Conservation (phyloP, 2,329 filamentous ascomycete genomes). For the Colletotrichum sp. region DNA sequence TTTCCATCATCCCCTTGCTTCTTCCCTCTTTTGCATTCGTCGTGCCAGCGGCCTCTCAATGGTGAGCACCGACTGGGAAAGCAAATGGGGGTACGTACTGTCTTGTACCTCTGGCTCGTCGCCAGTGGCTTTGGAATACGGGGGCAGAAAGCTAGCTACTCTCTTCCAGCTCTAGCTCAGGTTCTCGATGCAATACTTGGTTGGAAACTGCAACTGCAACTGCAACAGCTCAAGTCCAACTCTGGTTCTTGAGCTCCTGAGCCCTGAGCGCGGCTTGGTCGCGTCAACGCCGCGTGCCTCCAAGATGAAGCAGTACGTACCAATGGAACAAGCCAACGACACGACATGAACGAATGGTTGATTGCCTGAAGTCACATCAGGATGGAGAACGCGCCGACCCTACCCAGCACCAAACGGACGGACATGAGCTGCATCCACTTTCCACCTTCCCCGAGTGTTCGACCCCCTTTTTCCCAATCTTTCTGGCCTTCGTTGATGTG, state of each 20-base stretch:
- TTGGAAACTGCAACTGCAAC: background rate
- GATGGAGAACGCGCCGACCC: background rate
- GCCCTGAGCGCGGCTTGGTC: background rate
- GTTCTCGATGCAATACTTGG: background rate
- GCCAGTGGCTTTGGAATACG: background rate
- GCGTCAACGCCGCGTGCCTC: background rate
- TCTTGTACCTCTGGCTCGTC: background rate
- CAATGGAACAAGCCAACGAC: background rate
- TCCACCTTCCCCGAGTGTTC: conserved; percentile 18
- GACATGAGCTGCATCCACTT: conserved; percentile 19
- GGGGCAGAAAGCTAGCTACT: background rate
- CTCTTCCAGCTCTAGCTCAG: background rate
- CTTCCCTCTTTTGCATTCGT: background rate
- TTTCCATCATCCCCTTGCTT: background rate
- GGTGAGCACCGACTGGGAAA: background rate
- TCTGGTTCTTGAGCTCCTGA: background rate
- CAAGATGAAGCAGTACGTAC: background rate
- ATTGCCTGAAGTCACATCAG: background rate
- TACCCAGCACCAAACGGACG: background rate
- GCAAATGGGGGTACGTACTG: background rate
- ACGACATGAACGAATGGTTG: background rate
- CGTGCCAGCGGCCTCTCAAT: background rate
- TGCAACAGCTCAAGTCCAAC: background rate
- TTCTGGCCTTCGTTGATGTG: background rate
- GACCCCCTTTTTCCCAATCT: conserved; percentile 6